phyloP scores from a whole-genome alignment of 495 filamentous ascomycete species.

The Pseudoneurospora amorphoporcata region DNA sequence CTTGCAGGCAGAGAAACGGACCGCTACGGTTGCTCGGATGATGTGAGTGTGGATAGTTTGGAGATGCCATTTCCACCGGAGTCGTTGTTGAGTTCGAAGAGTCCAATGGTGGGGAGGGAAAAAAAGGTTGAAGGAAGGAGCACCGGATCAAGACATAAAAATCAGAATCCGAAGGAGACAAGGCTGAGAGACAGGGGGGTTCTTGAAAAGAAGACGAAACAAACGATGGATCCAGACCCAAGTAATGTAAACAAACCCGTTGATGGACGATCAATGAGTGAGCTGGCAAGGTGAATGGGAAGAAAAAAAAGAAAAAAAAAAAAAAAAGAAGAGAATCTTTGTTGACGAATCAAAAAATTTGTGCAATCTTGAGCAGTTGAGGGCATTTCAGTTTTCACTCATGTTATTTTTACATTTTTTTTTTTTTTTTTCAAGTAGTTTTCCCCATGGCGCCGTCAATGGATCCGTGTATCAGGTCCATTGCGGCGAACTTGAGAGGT shows the following conservation, averaged over 20 bases:
- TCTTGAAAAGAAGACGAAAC: neutral
- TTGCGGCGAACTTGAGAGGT: neutral
- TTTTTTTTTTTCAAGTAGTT: neutral
- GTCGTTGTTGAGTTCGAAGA: neutral
- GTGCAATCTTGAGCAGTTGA: neutral
- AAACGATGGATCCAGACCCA: neutral
- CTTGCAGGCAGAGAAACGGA: constrained; percentile 25
- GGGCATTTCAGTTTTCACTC: neutral
- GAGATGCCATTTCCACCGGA: neutral
- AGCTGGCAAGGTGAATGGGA: neutral
- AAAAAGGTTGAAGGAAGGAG: neutral
- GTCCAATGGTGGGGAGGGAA: neutral
- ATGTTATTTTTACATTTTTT: neutral
- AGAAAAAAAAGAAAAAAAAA: neutral
- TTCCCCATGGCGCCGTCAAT: neutral
- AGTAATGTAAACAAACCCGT: neutral
- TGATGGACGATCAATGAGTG: neutral
- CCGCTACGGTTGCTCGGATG: constrained; percentile 14
- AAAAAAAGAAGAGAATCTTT: too few species aligned
- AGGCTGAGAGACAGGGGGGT: neutral
- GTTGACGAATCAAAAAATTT: neutral
- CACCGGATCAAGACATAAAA: neutral
- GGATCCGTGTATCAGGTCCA: neutral
- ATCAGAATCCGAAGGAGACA: neutral
- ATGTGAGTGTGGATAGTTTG: constrained; percentile 1